These are phyloP conservation scores for Asterochloris sp. DNA, from an alignment of 139 green algal genomes.

Conservation along the genomic window DNA sequence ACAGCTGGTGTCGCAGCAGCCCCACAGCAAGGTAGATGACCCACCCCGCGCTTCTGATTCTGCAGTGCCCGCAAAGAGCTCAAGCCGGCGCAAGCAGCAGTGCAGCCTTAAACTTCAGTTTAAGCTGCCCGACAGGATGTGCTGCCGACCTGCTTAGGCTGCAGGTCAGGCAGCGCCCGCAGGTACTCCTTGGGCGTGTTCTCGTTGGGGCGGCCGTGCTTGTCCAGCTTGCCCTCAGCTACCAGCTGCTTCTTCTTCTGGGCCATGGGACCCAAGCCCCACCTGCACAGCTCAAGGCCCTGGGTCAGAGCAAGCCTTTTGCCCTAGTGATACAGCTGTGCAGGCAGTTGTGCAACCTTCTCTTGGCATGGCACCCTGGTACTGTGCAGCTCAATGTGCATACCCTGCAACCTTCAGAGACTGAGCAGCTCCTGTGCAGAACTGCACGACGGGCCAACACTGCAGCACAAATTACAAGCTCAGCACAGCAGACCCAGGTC, in stretches of 20 bases:
- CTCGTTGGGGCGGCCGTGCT: slow-evolving; percentile 93
- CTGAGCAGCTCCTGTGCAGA: no score
- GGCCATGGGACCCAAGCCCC: slow-evolving; percentile 92
- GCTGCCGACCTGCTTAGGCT: not conserved
- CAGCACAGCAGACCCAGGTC: no score
- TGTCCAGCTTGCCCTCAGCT: slow-evolving; percentile 94
- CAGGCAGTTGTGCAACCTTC: no score
- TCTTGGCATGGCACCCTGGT: no score
- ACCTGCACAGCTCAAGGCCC: slow-evolving; percentile 35
- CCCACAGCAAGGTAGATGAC: not conserved
- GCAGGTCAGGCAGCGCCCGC: slow-evolving; percentile 61
- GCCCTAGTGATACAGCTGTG: no score
- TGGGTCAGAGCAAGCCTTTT: no score
- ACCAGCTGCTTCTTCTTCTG: slow-evolving; percentile 98
- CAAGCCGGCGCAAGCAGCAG: not conserved
- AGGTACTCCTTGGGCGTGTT: slow-evolving; percentile 93
- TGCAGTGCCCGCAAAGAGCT: not conserved
- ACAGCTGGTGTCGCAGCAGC: not conserved
- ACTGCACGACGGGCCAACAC: no score
- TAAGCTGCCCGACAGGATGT: not conserved
- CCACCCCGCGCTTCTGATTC: not conserved
- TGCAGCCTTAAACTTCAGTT: not conserved
- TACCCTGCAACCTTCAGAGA: no score
- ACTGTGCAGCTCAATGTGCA: no score
- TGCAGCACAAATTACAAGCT: no score